Evolutionary conservation across 352 stramenopile genomes (phyloP), one percentile per base, ranked within the genome.

Genomic region (Globisporangium uncinulatum): DNA sequence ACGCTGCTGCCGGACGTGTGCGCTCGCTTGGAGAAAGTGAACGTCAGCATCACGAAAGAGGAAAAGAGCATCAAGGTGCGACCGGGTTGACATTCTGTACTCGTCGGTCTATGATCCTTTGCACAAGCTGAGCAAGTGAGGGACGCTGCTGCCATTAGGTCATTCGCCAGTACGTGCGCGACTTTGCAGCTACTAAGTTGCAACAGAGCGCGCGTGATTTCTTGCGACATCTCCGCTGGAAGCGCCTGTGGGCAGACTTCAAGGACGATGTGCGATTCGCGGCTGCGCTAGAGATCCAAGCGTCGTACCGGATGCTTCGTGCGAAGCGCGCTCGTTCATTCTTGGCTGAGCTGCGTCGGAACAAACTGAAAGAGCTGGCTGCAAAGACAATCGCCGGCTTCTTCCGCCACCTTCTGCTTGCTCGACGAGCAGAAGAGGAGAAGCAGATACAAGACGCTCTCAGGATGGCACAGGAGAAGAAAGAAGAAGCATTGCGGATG

Each of bases 21-120:
- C 24, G 47, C 48, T 15, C 67, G 66, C 0, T 44, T 89, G 0
- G 65, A 83, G 31, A 69, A 66, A 14, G 60, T 62, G 0, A 87
- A 78, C 21, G 31, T 56, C 10, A 63, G 21, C 3, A 86, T 89
- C n/a, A 47, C 61, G 0, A 69, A 44, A 0, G 69, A 86, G 31
- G 73, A 89, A 45, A 66, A 54, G 10, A 81, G 63, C 36, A 65
- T 86, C 24, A 68, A 86, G 69, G 73, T 85, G 58, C 43, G 44
- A 31, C 7, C 32, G 29, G 20, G 7, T 24, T 36, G 9, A 34
- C 21, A 17, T 10, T 9, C 24, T 4, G 34, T 39, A 13, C 7
- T 13, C 34, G 7, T 7, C 10, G 34, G 5, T 13, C 34, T 51
- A 6, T n/a, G 42, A 83, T 10, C 42, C 19, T 47, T 24, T 13